phyloP scores from a whole-genome alignment of 108 stramenopile species.

The Stephanodiscus triporus region DNA sequence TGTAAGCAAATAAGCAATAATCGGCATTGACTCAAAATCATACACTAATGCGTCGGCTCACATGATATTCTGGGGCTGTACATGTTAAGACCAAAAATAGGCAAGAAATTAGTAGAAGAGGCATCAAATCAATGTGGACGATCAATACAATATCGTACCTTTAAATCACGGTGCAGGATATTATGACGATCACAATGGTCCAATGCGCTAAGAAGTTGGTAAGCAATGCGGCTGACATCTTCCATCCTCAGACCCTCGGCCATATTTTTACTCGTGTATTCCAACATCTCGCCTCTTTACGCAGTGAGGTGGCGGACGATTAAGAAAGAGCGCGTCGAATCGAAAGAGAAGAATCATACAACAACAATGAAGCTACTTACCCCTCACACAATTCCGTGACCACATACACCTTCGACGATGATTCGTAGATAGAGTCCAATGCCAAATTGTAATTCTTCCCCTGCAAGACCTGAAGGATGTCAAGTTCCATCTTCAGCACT shows the following conservation, averaged over 20 bases:
- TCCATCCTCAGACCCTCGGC: constrained; percentile 65
- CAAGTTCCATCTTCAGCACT: constrained; percentile 51
- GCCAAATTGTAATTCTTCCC: constrained; percentile 56
- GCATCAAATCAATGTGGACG: too few species aligned
- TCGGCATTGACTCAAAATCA: too few species aligned
- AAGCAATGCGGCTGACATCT: constrained; percentile 72
- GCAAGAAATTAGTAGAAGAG: too few species aligned
- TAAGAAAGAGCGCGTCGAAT: too few species aligned
- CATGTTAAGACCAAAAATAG: too few species aligned
- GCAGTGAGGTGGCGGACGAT: too few species aligned
- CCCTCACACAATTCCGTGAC: constrained; percentile 70
- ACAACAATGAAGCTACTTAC: too few species aligned
- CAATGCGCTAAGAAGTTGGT: constrained; percentile 63
- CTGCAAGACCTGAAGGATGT: constrained; percentile 53
- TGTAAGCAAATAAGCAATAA: too few species aligned
- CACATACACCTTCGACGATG: constrained; percentile 47
- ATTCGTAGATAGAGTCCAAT: constrained; percentile 64
- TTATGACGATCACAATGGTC: constrained; percentile 63
- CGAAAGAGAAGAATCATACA: too few species aligned
- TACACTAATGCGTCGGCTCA: too few species aligned
- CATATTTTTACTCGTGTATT: constrained; percentile 58
- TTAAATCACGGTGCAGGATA: constrained; percentile 57
- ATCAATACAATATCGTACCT: too few species aligned
- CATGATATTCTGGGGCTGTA: too few species aligned
- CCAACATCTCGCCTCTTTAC: constrained; percentile 80